Conservation (phyloP, 139 green algal genomes). For the Tetradesmus obliquus region DNA sequence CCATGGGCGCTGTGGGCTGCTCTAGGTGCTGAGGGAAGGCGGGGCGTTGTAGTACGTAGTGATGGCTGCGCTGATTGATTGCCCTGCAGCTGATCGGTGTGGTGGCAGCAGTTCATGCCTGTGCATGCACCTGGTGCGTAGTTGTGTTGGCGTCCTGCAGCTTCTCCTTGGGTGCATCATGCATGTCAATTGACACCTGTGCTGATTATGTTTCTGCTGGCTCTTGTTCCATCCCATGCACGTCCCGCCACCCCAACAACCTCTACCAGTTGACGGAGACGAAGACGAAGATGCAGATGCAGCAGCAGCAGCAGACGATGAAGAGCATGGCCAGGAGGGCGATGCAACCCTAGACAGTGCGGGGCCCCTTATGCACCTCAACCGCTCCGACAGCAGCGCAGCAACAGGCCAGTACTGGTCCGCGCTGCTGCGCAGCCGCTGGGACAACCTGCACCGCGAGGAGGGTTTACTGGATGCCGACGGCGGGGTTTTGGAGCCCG, state of each 20-base stretch:
- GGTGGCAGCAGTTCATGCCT: too few relatives aligned
- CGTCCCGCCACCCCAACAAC: neutral
- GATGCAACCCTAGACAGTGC: neutral
- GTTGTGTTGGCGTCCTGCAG: too few relatives aligned
- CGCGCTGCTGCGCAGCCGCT: conserved; percentile 65
- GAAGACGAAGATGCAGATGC: conserved; percentile 47
- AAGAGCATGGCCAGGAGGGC: neutral
- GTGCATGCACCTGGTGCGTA: too few relatives aligned
- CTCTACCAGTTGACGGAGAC: neutral
- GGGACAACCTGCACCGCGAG: conserved; percentile 65
- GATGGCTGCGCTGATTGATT: too few relatives aligned
- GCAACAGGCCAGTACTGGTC: conserved; percentile 69
- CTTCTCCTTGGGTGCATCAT: too few relatives aligned
- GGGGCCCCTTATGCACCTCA: neutral
- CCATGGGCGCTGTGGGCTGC: too few relatives aligned
- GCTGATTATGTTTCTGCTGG: neutral
- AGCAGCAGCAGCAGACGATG: conserved; percentile 51
- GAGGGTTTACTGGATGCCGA: conserved; percentile 54
- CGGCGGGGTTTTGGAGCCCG: neutral
- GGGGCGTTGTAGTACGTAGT: too few relatives aligned
- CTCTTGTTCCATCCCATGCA: neutral
- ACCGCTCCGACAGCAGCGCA: conserved; percentile 50
- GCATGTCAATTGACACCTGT: neutral
- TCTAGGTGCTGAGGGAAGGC: too few relatives aligned
- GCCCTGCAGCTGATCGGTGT: too few relatives aligned